These are phyloP conservation scores for Penicillium nucicola DNA, from an alignment of 495 filamentous ascomycete genomes.

Conservation along the genomic window DNA sequence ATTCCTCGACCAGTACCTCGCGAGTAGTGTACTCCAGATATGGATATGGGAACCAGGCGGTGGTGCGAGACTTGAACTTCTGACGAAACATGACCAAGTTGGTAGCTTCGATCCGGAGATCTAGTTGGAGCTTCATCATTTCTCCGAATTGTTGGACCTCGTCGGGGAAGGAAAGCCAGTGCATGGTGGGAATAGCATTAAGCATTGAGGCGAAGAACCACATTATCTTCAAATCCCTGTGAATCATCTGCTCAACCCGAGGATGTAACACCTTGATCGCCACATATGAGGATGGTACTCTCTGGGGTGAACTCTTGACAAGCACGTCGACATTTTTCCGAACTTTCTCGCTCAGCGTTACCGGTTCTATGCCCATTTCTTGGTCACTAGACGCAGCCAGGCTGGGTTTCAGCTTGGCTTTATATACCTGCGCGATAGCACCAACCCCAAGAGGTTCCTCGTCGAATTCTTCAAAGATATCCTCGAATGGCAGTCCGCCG, in stretches of 20 bases:
- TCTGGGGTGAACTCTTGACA: conserved; percentile 78
- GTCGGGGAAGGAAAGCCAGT: conserved; percentile 96
- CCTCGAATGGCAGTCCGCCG: conserved; percentile 70
- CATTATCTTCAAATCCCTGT: conserved; percentile 91
- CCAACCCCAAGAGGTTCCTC: conserved; percentile 89
- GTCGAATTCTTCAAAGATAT: conserved; percentile 97
- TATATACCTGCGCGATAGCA: conserved; percentile 97
- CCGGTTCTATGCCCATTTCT: conserved; percentile 42
- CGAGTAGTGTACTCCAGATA: conserved; percentile 88
- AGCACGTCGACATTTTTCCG: conserved; percentile 79
- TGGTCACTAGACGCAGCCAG: conserved; percentile 62
- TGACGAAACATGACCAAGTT: conserved; percentile 87
- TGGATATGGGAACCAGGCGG: conserved; percentile 94
- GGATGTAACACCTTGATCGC: conserved; percentile 97
- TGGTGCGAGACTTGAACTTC: conserved; percentile 85
- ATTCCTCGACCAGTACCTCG: conserved; percentile 93
- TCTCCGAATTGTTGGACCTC: conserved; percentile 92
- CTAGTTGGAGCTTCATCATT: conserved; percentile 97
- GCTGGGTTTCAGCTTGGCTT: conserved; percentile 82
- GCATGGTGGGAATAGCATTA: conserved; percentile 88
- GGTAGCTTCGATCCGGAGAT: conserved; percentile 90
- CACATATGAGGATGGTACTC: conserved; percentile 88
- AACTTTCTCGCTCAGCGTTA: conserved; percentile 63
- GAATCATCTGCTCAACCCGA: conserved; percentile 80
- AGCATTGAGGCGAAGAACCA: conserved; percentile 81